These are phyloP conservation scores for Leishmania major DNA, from an alignment of 208 protist genomes.

Conservation along the genomic window DNA sequence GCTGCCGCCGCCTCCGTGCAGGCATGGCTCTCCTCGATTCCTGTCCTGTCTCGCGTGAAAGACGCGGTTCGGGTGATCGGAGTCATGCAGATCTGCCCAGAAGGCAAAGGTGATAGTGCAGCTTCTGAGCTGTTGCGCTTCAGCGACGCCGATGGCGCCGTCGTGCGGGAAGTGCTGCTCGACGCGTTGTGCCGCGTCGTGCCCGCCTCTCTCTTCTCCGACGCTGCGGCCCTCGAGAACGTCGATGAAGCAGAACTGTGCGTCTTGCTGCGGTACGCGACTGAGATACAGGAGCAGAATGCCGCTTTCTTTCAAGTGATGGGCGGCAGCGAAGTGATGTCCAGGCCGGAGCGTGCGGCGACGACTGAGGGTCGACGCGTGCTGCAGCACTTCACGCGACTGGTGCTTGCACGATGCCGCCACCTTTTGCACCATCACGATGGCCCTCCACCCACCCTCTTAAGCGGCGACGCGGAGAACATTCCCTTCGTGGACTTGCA, in stretches of 20 bases:
- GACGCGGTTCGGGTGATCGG: slow-evolving; percentile 63
- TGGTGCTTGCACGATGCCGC: slow-evolving; percentile 62
- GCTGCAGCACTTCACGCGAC: slow-evolving; percentile 42
- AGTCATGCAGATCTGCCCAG: slow-evolving; percentile 20
- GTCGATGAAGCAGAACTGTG: slow-evolving; percentile 67
- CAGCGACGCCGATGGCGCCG: slow-evolving; percentile 5
- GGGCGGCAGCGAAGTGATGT: too few species aligned
- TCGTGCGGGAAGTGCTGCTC: slow-evolving; percentile 30
- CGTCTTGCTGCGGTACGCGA: slow-evolving; percentile 56
- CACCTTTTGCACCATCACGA: slow-evolving; percentile 48
- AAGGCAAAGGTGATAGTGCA: not conserved
- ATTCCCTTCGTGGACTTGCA: slow-evolving; percentile 79
- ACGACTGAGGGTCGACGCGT: not conserved
- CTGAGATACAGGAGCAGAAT: slow-evolving; percentile 61
- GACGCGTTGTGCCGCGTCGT: slow-evolving; percentile 42
- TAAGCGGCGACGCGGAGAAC: slow-evolving; percentile 70
- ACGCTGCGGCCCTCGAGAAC: slow-evolving; percentile 52
- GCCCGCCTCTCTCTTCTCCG: slow-evolving; percentile 38
- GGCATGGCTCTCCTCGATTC: slow-evolving; percentile 13
- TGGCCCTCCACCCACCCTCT: slow-evolving; percentile 48
- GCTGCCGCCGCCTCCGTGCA: not conserved
- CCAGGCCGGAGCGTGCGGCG: not conserved
- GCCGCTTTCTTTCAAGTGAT: slow-evolving; percentile 36
- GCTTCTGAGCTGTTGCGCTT: not conserved
- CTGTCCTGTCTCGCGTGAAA: slow-evolving; percentile 16